These are phyloP conservation scores for Hyphopichia homilentoma DNA, from an alignment of 805 yeast genomes.

Conservation along the genomic window DNA sequence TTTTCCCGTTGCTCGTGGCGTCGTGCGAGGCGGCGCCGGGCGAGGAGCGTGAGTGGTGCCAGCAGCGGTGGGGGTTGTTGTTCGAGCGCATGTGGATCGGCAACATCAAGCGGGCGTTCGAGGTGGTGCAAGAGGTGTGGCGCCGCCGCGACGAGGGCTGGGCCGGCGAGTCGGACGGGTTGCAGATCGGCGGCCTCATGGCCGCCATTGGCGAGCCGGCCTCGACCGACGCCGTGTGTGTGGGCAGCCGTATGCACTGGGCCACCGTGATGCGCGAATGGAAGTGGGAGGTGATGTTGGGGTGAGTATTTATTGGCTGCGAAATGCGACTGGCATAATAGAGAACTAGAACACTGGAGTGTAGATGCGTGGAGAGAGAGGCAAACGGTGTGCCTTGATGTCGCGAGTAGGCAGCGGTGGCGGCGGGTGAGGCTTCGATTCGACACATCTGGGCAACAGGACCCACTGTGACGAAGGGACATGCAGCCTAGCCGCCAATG, in stretches of 20 bases:
- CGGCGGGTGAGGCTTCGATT: too few species aligned
- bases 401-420: too few species aligned
- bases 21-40: conserved; percentile 61
- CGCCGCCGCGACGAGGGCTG: conserved; percentile 47
- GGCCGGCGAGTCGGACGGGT: conserved; percentile 2
- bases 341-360: too few species aligned
- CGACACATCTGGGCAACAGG: too few species aligned
- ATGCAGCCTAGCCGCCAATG: too few species aligned
- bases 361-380: too few species aligned
- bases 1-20: conserved; percentile 61
- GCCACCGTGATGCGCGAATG: conserved; percentile 67
- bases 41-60: conserved; percentile 62
- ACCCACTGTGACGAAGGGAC: too few species aligned
- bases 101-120: conserved; percentile 60
- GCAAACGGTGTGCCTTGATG: too few species aligned
- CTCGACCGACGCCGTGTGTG: conserved; percentile 27
- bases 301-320: too few species aligned
- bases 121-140: conserved; percentile 73
- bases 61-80: conserved; percentile 52
- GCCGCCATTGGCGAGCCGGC: conserved; percentile 31
- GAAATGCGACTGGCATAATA: too few species aligned
- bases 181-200: conserved; percentile 37
- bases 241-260: conserved; percentile 60
- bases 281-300: conserved; percentile 71
- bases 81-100: conserved; percentile 60